Percentiles rank a stretch among this genome's conserved stretches.
Conservation (phyloP, 2,329 filamentous ascomycete genomes). For the Claviceps fusiformis region DNA sequence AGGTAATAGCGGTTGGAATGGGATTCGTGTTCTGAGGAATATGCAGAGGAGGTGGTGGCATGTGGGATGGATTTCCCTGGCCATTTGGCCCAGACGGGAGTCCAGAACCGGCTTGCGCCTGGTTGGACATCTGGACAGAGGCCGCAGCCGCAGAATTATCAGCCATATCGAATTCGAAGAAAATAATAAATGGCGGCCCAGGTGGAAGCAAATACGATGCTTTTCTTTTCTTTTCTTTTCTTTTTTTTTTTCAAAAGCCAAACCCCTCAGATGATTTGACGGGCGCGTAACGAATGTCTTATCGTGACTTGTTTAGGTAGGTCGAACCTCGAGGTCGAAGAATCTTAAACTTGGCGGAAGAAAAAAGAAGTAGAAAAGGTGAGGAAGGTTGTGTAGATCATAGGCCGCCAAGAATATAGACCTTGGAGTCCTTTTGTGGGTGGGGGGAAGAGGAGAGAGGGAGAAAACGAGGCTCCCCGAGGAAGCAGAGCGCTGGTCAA, state of each 20-base stretch:
- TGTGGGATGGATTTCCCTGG: constrained; percentile 58
- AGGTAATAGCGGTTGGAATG: constrained; percentile 84
- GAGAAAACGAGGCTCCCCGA: neutral
- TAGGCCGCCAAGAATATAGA: neutral
- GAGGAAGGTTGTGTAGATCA: constrained; percentile 1
- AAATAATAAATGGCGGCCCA: neutral
- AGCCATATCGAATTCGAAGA: constrained; percentile 45
- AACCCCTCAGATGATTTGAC: neutral
- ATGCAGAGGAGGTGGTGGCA: constrained; percentile 82
- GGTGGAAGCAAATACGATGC: constrained; percentile 2
- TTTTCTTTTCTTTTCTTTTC: neutral
- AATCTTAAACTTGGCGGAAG: neutral
- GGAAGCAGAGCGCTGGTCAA: neutral
- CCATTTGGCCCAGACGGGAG: constrained; percentile 42
- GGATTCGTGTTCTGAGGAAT: constrained; percentile 96
- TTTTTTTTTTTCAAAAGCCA: neutral
- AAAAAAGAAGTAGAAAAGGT: neutral
- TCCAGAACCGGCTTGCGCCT: constrained; percentile 51
- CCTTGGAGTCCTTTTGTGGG: neutral
- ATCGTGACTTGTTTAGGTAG: neutral
- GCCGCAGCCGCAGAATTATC: constrained; percentile 54
- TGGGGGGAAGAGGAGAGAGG: neutral
- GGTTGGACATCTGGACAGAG: constrained; percentile 54
- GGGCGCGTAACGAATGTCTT: neutral
- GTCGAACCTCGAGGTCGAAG: neutral